Evolutionary conservation across 108 stramenopile genomes (phyloP).

Genomic region (Pseudonitzschia delicatissima): DNA sequence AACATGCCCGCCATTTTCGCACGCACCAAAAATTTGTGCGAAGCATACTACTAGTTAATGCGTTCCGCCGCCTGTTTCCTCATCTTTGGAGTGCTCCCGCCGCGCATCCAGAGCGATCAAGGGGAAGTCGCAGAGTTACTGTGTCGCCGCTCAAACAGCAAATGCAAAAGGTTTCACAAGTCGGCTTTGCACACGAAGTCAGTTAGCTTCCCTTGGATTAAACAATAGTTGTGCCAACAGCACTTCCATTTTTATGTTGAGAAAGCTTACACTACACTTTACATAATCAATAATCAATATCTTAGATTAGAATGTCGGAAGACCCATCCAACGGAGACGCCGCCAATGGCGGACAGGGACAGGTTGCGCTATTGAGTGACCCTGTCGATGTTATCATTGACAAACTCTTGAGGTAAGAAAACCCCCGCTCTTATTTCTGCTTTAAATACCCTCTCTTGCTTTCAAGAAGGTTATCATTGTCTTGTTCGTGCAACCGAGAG

Average conservation of each 20-base stretch:
- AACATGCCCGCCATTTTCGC: too few species aligned
- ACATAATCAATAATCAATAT: background rate
- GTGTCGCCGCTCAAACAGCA: too few species aligned
- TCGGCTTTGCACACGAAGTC: too few species aligned
- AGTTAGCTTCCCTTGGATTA: too few species aligned
- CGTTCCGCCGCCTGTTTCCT: too few species aligned
- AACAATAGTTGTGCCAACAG: too few species aligned
- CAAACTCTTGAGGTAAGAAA: constrained; percentile 73
- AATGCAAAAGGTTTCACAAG: too few species aligned
- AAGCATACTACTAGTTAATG: too few species aligned
- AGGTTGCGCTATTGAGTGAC: constrained; percentile 75
- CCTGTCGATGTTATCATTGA: constrained; percentile 89
- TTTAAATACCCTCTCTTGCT: background rate
- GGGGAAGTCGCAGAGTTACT: too few species aligned
- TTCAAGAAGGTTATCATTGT: background rate
- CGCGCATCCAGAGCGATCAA: too few species aligned
- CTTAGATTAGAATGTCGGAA: constrained; percentile 23
- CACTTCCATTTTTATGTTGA: background rate
- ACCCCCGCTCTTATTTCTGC: background rate
- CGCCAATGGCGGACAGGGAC: constrained; percentile 28
- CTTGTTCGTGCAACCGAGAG: background rate
- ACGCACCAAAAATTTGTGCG: too few species aligned
- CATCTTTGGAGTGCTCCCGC: too few species aligned
- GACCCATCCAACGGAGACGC: constrained; percentile 35
- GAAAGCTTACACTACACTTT: background rate